phyloP scores from a whole-genome alignment of 139 green algal genomes.

The Deuterostichococcus epilithicus region DNA sequence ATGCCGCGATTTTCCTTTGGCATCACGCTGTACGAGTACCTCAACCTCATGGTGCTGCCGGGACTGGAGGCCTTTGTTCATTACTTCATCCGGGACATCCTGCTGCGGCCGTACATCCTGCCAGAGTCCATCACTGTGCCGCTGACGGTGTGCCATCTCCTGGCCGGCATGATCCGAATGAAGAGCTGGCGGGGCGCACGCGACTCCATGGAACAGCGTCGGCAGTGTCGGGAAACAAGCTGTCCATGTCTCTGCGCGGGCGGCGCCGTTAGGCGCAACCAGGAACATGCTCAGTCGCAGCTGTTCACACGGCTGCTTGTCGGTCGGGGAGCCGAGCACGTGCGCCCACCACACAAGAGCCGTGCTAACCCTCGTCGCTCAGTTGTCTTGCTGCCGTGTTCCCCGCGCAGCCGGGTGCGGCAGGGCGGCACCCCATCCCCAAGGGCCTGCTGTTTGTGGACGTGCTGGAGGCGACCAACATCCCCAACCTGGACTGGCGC shows the following conservation, averaged over 20 bases:
- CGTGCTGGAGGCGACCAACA: background rate
- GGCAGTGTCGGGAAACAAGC: background rate
- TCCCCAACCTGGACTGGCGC: slow-evolving; percentile 4
- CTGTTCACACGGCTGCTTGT: background rate
- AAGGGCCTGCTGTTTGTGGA: background rate
- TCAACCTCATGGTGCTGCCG: background rate
- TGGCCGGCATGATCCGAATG: too few species aligned
- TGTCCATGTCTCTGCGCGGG: background rate
- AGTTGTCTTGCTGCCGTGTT: background rate
- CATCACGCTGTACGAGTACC: slow-evolving; percentile 4
- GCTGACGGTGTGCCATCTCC: background rate
- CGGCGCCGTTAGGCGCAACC: background rate
- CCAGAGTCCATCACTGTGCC: background rate
- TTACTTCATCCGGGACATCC: background rate
- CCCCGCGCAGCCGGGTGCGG: background rate
- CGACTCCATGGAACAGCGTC: background rate
- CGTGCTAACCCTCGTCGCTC: background rate
- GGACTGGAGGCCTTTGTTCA: background rate
- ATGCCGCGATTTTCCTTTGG: background rate
- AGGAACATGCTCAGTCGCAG: background rate
- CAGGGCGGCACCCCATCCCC: background rate
- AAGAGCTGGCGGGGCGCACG: background rate
- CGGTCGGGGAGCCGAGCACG: background rate
- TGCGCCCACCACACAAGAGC: too few species aligned
- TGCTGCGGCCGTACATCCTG: slow-evolving; percentile 1